Conservation (phyloP, 176 grass and related monocot species). For the Cymbopogon citratus region DNA sequence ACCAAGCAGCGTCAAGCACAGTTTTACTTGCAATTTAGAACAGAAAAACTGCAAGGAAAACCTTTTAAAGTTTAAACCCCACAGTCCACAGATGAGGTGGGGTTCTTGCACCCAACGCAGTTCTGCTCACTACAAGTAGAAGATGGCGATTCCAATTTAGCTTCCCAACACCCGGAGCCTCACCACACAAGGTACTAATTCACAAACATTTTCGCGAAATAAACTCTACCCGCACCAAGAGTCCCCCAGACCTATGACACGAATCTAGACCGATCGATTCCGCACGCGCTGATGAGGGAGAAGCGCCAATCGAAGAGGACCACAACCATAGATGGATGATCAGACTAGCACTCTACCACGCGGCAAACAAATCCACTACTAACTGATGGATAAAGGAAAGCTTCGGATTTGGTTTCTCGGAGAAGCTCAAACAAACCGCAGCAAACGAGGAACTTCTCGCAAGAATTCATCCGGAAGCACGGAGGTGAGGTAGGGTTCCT, state of each 20-base stretch:
- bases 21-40: neutral
- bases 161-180: too few relatives aligned
- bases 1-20: too few relatives aligned
- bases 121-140: neutral
- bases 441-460: neutral
- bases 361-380: neutral
- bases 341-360: neutral
- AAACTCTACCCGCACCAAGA: neutral
- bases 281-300: neutral
- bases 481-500: slow-evolving; percentile 4
- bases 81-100: too few relatives aligned
- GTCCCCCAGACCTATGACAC: too few relatives aligned
- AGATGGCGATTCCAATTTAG: too few relatives aligned
- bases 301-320: neutral
- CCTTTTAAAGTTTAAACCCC: neutral
- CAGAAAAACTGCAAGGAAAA: neutral
- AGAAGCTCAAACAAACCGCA: neutral
- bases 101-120: too few relatives aligned
- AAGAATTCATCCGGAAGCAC: neutral
- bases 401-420: neutral
- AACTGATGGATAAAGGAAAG: neutral
- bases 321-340: neutral
- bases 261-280: neutral
- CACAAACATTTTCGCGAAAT: neutral
- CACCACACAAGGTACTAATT: too few relatives aligned